phyloP scores from a whole-genome alignment of 164 flowering plant genomes.

The Cinnamomum chago region DNA sequence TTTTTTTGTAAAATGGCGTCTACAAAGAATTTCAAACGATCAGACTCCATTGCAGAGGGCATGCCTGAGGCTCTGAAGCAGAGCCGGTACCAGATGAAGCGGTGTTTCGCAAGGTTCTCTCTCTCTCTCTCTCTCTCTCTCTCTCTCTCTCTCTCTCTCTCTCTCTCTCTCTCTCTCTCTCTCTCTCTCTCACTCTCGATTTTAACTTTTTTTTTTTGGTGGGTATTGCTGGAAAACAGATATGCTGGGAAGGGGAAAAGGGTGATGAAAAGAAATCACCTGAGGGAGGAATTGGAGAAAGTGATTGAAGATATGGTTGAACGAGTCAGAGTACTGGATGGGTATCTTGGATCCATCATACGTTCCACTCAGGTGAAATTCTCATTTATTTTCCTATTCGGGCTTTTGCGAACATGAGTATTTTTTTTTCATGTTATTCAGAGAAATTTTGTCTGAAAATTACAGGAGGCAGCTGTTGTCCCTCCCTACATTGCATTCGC shows the following conservation, averaged over 20 bases:
- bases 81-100: slow-evolving; percentile 72
- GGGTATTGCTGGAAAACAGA: slow-evolving; percentile 22
- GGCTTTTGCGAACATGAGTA: neutral
- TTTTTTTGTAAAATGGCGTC: slow-evolving; percentile 38
- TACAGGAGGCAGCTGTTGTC: slow-evolving; percentile 89
- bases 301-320: slow-evolving; percentile 63
- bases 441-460: neutral
- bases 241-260: slow-evolving; percentile 56
- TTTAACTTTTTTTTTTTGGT: neutral
- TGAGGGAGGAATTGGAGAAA: slow-evolving; percentile 69
- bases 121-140: neutral
- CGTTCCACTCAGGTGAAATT: slow-evolving; percentile 59
- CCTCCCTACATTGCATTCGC: slow-evolving; percentile 86
- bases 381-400: neutral
- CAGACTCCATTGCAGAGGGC: slow-evolving; percentile 62
- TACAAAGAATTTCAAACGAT: slow-evolving; percentile 34
- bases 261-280: slow-evolving; percentile 53
- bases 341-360: slow-evolving; percentile 72
- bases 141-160: neutral
- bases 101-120: slow-evolving; percentile 56
- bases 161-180: neutral
- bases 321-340: slow-evolving; percentile 57
- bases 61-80: slow-evolving; percentile 81
- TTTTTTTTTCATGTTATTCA: neutral
- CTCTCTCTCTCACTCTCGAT: neutral